Evolutionary conservation across 352 stramenopile genomes (phyloP), one percentile per base, ranked within the genome.

Genomic region (Phytopythium aichiense): DNA sequence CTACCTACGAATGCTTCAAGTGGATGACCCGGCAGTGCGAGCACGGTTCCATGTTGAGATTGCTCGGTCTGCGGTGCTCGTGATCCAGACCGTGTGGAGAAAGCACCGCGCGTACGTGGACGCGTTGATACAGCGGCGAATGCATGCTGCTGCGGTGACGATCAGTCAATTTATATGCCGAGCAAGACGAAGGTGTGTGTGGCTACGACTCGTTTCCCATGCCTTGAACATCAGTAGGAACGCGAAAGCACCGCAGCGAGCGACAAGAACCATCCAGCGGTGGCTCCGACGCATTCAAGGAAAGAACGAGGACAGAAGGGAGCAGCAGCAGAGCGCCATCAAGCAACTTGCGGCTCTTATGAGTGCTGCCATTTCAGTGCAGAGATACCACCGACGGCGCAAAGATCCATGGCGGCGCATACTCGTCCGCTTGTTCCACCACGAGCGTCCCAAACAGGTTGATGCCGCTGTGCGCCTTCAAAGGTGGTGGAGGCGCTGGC

Each of bases 21-120:
- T 66, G 5, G 54, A 61, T n/a, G 68, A 63, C 15, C 28, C 58
- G 6, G 65, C 48, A 18, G 81, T 85, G 50, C 71, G 72, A 7
- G 57, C 64, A 25, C 63, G 65, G 8, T 84, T 73, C 52, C 48
- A 63, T 13, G 33, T 78, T 0, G 46, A 58, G 11, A 87, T 91
- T 23, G 66, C 67, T 2, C 74, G 71, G 43, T 89, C 76, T 30
- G 82, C 78, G 0, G 63, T 66, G 13, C 59, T 48, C 1, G 66
- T 73, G 42, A 86, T 92, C 42, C 73, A 85, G 59, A 77, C 65
- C 15, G 66, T 61, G 1, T 91, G 79, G 82, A 70, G 73, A 37
- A 71, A 63, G n/a, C 65, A 89, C 48, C 22, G 66, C 13, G 35
- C 38, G 22, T 64, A 63, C 23, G 37, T 60, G 38, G 8, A 20